Conservation (phyloP, 2,329 filamentous ascomycete species). For the Neonectria ditissima region DNA sequence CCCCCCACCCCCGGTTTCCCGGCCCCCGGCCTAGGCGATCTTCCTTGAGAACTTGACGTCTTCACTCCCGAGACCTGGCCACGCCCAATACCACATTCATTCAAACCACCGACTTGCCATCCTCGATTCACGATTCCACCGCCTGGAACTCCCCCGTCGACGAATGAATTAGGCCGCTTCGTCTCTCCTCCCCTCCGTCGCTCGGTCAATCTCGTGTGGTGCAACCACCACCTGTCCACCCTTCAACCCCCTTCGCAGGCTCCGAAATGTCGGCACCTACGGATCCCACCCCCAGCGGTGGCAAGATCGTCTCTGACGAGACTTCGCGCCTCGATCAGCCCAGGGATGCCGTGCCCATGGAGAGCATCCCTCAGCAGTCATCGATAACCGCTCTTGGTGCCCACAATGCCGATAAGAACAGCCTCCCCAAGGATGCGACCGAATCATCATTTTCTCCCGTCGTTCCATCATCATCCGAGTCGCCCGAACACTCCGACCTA, state of each 20-base stretch:
- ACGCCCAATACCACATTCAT: constrained; percentile 33
- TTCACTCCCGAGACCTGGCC: constrained; percentile 45
- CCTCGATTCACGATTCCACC: constrained; percentile 28
- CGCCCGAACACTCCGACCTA: constrained; percentile 34
- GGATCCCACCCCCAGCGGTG: constrained; percentile 50
- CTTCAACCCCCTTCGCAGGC: constrained; percentile 33
- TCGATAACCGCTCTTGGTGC: constrained; percentile 33
- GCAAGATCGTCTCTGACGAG: constrained; percentile 45
- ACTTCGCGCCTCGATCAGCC: constrained; percentile 49
- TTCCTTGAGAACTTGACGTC: constrained; percentile 45
- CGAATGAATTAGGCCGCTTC: constrained; percentile 39
- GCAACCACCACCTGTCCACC: constrained; percentile 41
- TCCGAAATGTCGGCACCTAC: constrained; percentile 48
- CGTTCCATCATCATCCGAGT: constrained; percentile 34
- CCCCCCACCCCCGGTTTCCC: constrained; percentile 45
- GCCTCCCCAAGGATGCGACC: constrained; percentile 28
- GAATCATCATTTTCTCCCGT: constrained; percentile 34
- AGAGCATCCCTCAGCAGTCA: constrained; percentile 46
- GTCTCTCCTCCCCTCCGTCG: constrained; percentile 20
- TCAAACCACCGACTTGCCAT: constrained; percentile 31
- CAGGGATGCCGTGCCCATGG: constrained; percentile 54
- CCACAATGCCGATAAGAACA: constrained; percentile 33
- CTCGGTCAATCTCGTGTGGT: constrained; percentile 39
- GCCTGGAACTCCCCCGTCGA: constrained; percentile 13
- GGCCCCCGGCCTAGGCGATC: constrained; percentile 44